Base-by-base conservation (phyloP, 83 land plant species). In the Diphasiastrum complanatum region DNA sequence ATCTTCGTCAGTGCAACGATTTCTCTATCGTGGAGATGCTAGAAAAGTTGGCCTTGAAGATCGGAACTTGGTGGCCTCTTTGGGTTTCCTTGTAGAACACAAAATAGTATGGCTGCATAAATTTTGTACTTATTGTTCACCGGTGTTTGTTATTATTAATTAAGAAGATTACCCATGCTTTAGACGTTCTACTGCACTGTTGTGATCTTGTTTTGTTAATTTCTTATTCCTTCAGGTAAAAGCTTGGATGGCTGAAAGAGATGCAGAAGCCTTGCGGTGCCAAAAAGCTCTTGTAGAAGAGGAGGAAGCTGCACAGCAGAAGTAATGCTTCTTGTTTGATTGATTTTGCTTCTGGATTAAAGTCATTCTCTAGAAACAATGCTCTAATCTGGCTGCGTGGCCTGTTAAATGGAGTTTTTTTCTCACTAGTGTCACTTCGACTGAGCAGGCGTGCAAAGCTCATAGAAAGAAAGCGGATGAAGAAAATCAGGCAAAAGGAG, bases 251-350 rank as follows among this genome's bases (percentile, higher is more conserved):
- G 89, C 71, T 60, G 79, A 85, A 34, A 92, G 81, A 70, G 88
- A 87, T 75, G 91, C 81, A 23, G 96, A 92, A 69, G 91, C 98
- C 47, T 70, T 81, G 52, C 79, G 85, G 41, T 83, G 74, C 59
- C 95, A 92, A 34, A 81, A 83, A 56, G 71, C 79, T 55, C 74
- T 92, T 26, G 79, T 92, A 40, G 95, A 88, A 47, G 98, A 92
- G 75, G 98, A 88, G 60, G 98, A 88, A 70, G 98, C 84, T 46
- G 85, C 83, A 56, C 87, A 83, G 61, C 80, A 68, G 61, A 92
- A 80, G 98, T 92, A 67, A 61, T 57, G 26, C 18, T 56, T 19
- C 2, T 24, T 22, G 5, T 54, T 33, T 28, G 18, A 54, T 5
- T 26, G 58, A 30, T 33, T 43, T 58, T 2, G 33, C 1, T 1